Base-by-base conservation (phyloP, 352 stramenopile genomes). In the Phytopythium boreale region DNA sequence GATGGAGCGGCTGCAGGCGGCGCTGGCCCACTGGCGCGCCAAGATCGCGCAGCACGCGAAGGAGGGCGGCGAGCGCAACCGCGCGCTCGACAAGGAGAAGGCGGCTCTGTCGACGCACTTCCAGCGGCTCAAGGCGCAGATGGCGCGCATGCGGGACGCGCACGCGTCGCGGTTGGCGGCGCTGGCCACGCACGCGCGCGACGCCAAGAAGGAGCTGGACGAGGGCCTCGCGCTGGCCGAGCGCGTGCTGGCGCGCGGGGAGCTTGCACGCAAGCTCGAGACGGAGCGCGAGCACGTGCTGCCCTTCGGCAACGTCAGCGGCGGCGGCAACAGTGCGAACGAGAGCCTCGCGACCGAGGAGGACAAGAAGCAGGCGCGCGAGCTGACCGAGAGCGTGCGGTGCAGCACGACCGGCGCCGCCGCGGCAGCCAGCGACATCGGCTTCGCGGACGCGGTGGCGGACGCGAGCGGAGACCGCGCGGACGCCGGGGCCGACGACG, bases 41-140 rank as follows among this genome's bases (percentile, higher is more conserved):
- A 98, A 98, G 70, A 94, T 98, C 63, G 81, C 84, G 36, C 90
- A 97, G 62, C 96, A 97, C 61, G 80, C 90, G 20, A 86, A 86
- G 41, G 95, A 98, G 53, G 93, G 83, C 61, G 83, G 84, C 20
- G 88, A 98, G 69, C 76, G 90, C 19, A 98, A 98, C 74, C 75
- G 74, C 26, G 79, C 85, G 11, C 80, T 99, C 12, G 76, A 92
- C 41, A 89, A 96, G 52, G 93, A 98, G 56, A 97, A 98, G 62
- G 80, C 87, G 39, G 76, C 86, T 27, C 96, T 98, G 62, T 70
- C 72, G 1, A 69, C 67, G n/a, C 84, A 93, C 51, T 93, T 90
- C 64, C 84, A 96, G 64, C 82, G 86, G 41, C 85, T 98, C 46
- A 98, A 98, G 62, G 78, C 69, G n/a, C 79, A 86, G 46, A 97